These are phyloP conservation scores for Penicillium flavigenum DNA, from an alignment of 495 filamentous ascomycete genomes.

Conservation along the genomic window DNA sequence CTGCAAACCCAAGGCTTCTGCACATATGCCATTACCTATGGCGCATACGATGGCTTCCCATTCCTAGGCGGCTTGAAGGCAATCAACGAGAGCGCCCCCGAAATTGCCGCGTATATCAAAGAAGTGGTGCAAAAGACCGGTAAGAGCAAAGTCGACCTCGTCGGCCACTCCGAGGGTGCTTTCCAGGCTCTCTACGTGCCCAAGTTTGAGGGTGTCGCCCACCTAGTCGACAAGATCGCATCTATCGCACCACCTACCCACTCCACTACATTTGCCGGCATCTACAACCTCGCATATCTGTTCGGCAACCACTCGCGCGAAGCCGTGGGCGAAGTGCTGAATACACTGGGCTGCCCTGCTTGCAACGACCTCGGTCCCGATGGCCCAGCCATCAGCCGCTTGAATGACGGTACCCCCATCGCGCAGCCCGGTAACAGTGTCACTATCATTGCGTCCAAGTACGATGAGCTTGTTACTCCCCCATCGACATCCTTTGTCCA, in stretches of 20 bases:
- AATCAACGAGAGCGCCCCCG: constrained; percentile 46
- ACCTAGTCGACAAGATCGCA: constrained; percentile 46
- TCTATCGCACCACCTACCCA: constrained; percentile 53
- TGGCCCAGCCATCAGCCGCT: constrained; percentile 38
- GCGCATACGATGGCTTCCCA: constrained; percentile 46
- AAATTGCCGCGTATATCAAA: constrained; percentile 51
- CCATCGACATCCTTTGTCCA: constrained; percentile 43
- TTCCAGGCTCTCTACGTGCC: constrained; percentile 54
- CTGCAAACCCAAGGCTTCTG: constrained; percentile 52
- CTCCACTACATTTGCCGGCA: constrained; percentile 46
- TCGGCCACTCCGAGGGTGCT: constrained; percentile 57
- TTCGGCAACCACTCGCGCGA: constrained; percentile 39
- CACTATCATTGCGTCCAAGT: constrained; percentile 49
- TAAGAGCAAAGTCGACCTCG: constrained; percentile 47
- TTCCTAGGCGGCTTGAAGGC: constrained; percentile 47
- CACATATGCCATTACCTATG: constrained; percentile 54
- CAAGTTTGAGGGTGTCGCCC: constrained; percentile 48
- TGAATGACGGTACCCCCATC: constrained; percentile 47
- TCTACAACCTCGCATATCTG: constrained; percentile 48
- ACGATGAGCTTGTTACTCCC: constrained; percentile 52
- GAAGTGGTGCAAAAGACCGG: constrained; percentile 43
- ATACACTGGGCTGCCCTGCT: constrained; percentile 45
- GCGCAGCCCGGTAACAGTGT: constrained; percentile 48
- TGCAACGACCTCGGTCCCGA: constrained; percentile 46
- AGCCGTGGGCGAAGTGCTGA: constrained; percentile 33